Evolutionary conservation across 2,329 filamentous ascomycete genomes (phyloP).

Genomic region (Penicillium concentricum): DNA sequence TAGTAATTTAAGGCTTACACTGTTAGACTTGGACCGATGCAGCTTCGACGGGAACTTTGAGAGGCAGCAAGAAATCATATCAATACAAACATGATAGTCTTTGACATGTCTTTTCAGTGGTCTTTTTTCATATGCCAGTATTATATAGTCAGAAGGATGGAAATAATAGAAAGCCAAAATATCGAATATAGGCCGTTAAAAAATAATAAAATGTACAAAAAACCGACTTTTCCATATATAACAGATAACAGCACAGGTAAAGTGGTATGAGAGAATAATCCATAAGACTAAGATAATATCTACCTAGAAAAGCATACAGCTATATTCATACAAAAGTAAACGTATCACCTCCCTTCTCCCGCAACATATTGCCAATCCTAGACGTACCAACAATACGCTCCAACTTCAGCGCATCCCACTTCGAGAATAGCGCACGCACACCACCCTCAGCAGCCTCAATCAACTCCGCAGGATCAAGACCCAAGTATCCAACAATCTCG

Average conservation of each 20-base stretch:
- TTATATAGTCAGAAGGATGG: no score
- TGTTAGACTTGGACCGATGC: background rate
- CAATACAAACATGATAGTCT: no score
- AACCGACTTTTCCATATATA: no score
- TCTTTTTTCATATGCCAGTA: no score
- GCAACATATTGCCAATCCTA: constrained; percentile 79
- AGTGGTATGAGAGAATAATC: background rate
- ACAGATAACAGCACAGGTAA: background rate
- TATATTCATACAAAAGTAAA: constrained; percentile 80
- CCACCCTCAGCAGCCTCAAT: constrained; percentile 57
- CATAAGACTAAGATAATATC: background rate
- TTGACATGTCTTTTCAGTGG: no score
- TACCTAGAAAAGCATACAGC: background rate
- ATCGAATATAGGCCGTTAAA: no score
- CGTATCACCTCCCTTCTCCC: constrained; percentile 76
- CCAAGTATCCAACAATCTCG: constrained; percentile 45
- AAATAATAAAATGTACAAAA: no score
- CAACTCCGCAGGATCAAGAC: constrained; percentile 48
- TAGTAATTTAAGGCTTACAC: no score
- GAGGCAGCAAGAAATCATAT: no score
- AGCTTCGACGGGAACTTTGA: no score
- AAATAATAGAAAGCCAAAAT: no score
- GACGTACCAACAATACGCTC: constrained; percentile 83
- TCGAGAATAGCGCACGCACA: constrained; percentile 69
- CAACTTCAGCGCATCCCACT: constrained; percentile 83